Conservation (phyloP, 1,284 basidiomycete genomes). For the Trametes versicolor region DNA sequence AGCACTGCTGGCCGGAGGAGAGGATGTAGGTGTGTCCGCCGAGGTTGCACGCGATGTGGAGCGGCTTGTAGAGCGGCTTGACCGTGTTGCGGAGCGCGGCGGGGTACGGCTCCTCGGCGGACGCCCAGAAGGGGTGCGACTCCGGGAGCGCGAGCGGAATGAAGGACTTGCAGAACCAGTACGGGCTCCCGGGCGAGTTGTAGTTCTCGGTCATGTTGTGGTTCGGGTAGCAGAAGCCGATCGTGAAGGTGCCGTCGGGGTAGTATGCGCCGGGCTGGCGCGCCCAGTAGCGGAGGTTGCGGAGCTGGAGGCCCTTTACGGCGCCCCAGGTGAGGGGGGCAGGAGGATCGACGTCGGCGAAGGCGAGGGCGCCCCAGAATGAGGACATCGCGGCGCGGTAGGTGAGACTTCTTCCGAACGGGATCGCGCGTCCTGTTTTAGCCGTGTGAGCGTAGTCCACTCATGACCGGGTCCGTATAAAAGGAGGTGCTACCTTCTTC, state of each 20-base stretch:
- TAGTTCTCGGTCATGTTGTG: slow-evolving; percentile 84
- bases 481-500: slow-evolving; percentile 65
- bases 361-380: slow-evolving; percentile 79
- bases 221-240: slow-evolving; percentile 80
- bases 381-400: slow-evolving; percentile 85
- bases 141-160: slow-evolving; percentile 70
- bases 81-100: slow-evolving; percentile 52
- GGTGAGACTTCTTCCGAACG: slow-evolving; percentile 80
- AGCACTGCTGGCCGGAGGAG: slow-evolving; percentile 81
- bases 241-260: slow-evolving; percentile 75
- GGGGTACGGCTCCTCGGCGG: slow-evolving; percentile 72
- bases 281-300: slow-evolving; percentile 79
- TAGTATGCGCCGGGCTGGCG: slow-evolving; percentile 68
- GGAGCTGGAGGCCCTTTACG: slow-evolving; percentile 76
- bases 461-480: neutral
- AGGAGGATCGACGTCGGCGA: slow-evolving; percentile 74
- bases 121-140: slow-evolving; percentile 77
- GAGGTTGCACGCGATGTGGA: slow-evolving; percentile 73
- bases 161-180: slow-evolving; percentile 87
- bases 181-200: slow-evolving; percentile 83
- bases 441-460: slow-evolving; percentile 9
- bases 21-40: slow-evolving; percentile 77
- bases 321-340: slow-evolving; percentile 79
- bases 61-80: slow-evolving; percentile 65
- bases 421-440: slow-evolving; percentile 70